phyloP scores from a whole-genome alignment of 306 rosid species.

The Crataegus laevigata region DNA sequence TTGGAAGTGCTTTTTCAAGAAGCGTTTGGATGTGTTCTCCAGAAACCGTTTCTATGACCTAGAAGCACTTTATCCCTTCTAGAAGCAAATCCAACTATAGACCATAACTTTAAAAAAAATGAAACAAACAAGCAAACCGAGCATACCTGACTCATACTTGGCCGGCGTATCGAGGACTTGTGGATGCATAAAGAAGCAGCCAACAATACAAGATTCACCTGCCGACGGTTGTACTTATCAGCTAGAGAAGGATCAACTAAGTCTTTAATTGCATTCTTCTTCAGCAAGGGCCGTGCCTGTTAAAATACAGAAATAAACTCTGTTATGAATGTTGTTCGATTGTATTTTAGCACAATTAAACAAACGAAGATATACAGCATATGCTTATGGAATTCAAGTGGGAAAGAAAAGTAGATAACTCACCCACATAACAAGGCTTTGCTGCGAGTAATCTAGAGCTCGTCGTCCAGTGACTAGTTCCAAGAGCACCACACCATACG shows the following conservation, averaged over 20 bases:
- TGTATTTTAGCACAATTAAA: neutral
- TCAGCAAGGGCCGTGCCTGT: conserved; percentile 88
- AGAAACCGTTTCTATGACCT: neutral
- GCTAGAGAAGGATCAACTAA: conserved; percentile 59
- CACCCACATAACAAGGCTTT: conserved; percentile 97
- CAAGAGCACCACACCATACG: conserved; percentile 81
- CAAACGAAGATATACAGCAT: neutral
- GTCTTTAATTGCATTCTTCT: conserved; percentile 46
- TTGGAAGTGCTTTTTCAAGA: neutral
- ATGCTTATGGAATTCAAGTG: neutral
- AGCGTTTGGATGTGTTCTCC: neutral
- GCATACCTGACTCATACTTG: conserved; percentile 66
- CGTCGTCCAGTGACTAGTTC: conserved; percentile 85
- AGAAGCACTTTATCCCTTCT: neutral
- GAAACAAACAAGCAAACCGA: neutral
- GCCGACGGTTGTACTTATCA: conserved; percentile 37
- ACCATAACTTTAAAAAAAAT: neutral
- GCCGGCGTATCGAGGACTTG: conserved; percentile 75
- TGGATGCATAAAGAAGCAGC: conserved; percentile 84
- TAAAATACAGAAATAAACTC: neutral
- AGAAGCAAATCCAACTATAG: neutral
- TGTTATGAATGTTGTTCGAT: neutral
- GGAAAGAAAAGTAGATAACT: neutral
- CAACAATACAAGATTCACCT: conserved; percentile 61
- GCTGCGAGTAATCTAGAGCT: conserved; percentile 92